These are phyloP conservation scores for Lentinula boryana DNA, from an alignment of 768 basidiomycete genomes.

Conservation along the genomic window DNA sequence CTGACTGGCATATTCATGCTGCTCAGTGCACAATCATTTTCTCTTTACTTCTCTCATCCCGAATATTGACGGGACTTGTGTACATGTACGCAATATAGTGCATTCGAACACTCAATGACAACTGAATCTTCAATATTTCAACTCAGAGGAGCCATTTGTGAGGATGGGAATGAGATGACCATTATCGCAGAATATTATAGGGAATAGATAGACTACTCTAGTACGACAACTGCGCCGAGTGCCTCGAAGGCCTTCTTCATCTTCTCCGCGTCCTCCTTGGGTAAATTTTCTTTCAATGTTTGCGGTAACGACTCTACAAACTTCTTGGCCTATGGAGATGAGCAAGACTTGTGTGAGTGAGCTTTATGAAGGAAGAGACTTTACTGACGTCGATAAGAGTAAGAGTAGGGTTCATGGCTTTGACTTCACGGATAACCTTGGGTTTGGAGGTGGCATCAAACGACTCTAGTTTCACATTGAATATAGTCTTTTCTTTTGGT, in stretches of 20 bases:
- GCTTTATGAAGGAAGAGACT: neutral
- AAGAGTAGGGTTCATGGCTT: constrained; percentile 91
- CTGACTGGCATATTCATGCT: neutral
- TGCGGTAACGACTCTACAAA: constrained; percentile 96
- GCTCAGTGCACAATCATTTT: constrained; percentile 1
- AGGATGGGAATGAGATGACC: neutral
- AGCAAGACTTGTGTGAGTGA: neutral
- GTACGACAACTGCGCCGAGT: constrained; percentile 80
- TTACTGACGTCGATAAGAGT: constrained; percentile 90
- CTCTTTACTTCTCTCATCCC: neutral
- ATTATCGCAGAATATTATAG: constrained; percentile 4
- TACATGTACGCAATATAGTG: constrained; percentile 8
- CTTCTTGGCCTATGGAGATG: constrained; percentile 81
- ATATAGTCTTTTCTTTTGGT: constrained; percentile 97
- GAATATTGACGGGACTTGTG: constrained; percentile 5
- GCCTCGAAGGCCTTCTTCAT: constrained; percentile 85
- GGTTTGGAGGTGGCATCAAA: constrained; percentile 91
- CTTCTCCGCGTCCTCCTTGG: constrained; percentile 98
- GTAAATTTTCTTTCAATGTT: constrained; percentile 86
- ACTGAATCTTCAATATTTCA: constrained; percentile 4
- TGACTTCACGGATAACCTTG: constrained; percentile 97
- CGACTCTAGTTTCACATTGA: constrained; percentile 91
- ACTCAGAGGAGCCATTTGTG: neutral
- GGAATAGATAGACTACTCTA: constrained; percentile 52
- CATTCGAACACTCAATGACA: constrained; percentile 8